phyloP scores from a whole-genome alignment of 768 basidiomycete genomes.

The Collybiopsis luxurians region DNA sequence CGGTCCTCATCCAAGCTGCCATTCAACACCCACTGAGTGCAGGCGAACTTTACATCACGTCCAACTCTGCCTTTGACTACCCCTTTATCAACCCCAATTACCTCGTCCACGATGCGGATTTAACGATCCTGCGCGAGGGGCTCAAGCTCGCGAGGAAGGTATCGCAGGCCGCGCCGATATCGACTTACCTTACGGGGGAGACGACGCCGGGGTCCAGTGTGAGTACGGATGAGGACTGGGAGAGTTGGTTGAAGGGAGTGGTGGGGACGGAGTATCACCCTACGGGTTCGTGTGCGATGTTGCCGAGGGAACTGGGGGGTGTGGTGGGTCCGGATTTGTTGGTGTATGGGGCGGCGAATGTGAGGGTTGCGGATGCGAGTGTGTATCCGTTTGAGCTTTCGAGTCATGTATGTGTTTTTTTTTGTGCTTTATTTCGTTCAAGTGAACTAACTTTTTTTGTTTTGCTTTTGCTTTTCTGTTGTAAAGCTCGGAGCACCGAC shows the following conservation, averaged over 20 bases:
- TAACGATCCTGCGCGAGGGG: conserved; percentile 39
- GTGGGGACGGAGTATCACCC: conserved; percentile 63
- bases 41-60: conserved; percentile 48
- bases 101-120: conserved; percentile 39
- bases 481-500: conserved; percentile 17
- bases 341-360: conserved; percentile 55
- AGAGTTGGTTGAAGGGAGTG: conserved; percentile 42
- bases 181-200: conserved; percentile 21
- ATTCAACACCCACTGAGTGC: conserved; percentile 29
- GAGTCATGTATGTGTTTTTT: conserved; percentile 18
- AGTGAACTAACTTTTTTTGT: neutral
- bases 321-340: conserved; percentile 55
- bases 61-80: conserved; percentile 43
- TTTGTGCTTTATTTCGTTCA: no score
- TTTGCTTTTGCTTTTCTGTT: neutral
- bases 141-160: conserved; percentile 47
- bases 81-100: conserved; percentile 55
- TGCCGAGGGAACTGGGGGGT: conserved; percentile 51
- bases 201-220: conserved; percentile 47
- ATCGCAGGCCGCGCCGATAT: conserved; percentile 41
- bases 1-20: conserved; percentile 54
- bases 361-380: conserved; percentile 33
- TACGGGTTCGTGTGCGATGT: conserved; percentile 53
- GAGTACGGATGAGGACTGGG: conserved; percentile 53
- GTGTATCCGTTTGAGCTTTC: conserved; percentile 22